Evolutionary conservation across 768 basidiomycete genomes (phyloP), one percentile per base, ranked within the genome.

Genomic region (Leccinum arenicola): DNA sequence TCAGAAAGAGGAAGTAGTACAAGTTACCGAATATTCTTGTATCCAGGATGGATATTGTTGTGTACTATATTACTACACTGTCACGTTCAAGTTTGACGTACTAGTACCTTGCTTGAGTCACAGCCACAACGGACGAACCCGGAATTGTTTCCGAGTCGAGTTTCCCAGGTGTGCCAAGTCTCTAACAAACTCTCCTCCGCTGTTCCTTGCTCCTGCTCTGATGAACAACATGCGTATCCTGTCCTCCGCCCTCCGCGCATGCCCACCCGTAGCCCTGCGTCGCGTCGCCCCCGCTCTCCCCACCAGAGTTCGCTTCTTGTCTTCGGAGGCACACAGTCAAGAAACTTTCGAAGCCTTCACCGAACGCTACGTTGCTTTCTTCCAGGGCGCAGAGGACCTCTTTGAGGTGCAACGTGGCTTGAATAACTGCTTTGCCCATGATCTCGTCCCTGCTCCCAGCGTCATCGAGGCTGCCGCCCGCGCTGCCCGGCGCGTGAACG

Each of bases 391-490:
- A 52, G 87, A 94, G 71, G 97, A 99, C 78, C 84, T 98, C 58
- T 99, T 99, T 72, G 97, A 99, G 81, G 90, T 99, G 64, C 96
- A 99, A 78, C 92, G 97, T 53, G 97, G 97, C 40, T 81, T 99
- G 69, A 98, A 99, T 83, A 99, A 99, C 83, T 98, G 95, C 80
- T 99, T 99, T 74, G 93, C 97, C 3, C 96, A 98, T 75, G 97
- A 99, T 75, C 85, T 97, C 63, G 95, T 97, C 14, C 94, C 94
- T 5, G 84, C 91, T 2, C 84, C 92, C 27, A 73, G 80, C 56
- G 92, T 96, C 67, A 77, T 95, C 56, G 93, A 95, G 77, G 90
- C 92, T 62, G 93, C 93, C 27, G 78, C 95, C 61, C 85, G 86
- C 55, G 94, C 95, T 57, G 85, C 92, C 21, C 82, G 97, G 64